phyloP scores from a whole-genome alignment of 352 stramenopile genomes.

The Halophytophthora polymorphica region DNA sequence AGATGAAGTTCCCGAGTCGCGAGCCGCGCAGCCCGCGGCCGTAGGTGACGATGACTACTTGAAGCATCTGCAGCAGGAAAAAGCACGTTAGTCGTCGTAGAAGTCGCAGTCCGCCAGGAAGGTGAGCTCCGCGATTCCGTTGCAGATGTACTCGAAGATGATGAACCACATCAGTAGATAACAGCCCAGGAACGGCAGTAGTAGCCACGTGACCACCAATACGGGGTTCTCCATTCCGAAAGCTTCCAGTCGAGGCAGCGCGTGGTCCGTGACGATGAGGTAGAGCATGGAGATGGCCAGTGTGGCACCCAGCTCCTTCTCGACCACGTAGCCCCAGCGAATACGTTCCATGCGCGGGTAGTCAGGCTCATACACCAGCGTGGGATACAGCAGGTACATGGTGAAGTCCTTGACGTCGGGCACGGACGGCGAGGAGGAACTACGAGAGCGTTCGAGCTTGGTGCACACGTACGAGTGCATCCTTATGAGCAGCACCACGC shows the following conservation, averaged over 20 bases:
- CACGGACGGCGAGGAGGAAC: constrained; percentile 17
- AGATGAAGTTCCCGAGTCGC: constrained; percentile 74
- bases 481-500: constrained; percentile 76
- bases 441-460: constrained; percentile 56
- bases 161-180: constrained; percentile 96
- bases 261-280: constrained; percentile 90
- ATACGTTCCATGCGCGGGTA: constrained; percentile 86
- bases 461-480: constrained; percentile 84
- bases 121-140: constrained; percentile 93
- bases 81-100: constrained; percentile 96
- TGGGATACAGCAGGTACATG: constrained; percentile 80
- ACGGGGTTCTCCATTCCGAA: constrained; percentile 50
- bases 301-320: constrained; percentile 77
- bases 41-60: constrained; percentile 91
- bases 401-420: constrained; percentile 57
- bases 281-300: constrained; percentile 83
- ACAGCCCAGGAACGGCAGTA: constrained; percentile 91
- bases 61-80: constrained; percentile 94
- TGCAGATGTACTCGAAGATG: constrained; percentile 97
- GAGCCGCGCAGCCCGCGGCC: constrained; percentile 69
- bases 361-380: constrained; percentile 93
- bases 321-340: constrained; percentile 79
- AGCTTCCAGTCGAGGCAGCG: constrained; percentile 81
- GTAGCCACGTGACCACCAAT: constrained; percentile 75
- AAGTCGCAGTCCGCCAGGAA: constrained; percentile 91